phyloP scores from a whole-genome alignment of 768 basidiomycete species.

The Phylloporus sp. region DNA sequence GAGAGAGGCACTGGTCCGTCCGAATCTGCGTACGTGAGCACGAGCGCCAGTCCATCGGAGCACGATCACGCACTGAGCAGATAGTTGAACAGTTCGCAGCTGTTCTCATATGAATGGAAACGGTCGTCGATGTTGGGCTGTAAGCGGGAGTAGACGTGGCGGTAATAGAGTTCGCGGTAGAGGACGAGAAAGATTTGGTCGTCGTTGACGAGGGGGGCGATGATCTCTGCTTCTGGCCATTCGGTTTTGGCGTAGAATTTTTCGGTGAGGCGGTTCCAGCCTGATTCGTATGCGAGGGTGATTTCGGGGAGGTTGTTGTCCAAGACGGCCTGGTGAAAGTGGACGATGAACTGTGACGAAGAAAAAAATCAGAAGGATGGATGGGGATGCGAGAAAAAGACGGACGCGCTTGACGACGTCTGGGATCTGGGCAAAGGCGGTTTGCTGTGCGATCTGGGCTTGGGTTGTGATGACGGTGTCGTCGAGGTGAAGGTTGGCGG shows the following conservation, averaged over 20 bases:
- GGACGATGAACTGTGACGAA: conserved; percentile 88
- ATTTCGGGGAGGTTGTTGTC: conserved; percentile 90
- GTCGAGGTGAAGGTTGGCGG: conserved; percentile 54
- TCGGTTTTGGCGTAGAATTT: conserved; percentile 92
- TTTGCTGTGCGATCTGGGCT: conserved; percentile 79
- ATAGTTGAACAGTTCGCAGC: conserved; percentile 97
- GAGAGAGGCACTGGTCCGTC: conserved; percentile 89
- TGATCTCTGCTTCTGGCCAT: conserved; percentile 96
- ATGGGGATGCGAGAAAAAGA: not conserved
- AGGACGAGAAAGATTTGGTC: conserved; percentile 95
- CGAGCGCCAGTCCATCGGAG: not conserved
- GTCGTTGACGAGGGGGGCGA: conserved; percentile 91
- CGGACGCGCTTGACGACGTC: conserved; percentile 83
- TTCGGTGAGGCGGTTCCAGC: conserved; percentile 96
- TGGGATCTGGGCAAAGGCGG: conserved; percentile 77
- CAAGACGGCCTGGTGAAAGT: conserved; percentile 89
- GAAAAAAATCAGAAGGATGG: conserved; percentile 3
- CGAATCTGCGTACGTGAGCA: conserved; percentile 55
- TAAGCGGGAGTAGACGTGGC: conserved; percentile 93
- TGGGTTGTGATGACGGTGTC: conserved; percentile 71
- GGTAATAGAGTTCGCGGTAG: conserved; percentile 93
- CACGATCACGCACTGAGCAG: conserved; percentile 61
- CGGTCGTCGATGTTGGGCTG: conserved; percentile 96
- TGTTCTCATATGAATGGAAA: conserved; percentile 96
- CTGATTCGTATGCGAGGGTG: conserved; percentile 90